Conservation (phyloP, 495 filamentous ascomycete genomes). For the Aspergillus asperescens region DNA sequence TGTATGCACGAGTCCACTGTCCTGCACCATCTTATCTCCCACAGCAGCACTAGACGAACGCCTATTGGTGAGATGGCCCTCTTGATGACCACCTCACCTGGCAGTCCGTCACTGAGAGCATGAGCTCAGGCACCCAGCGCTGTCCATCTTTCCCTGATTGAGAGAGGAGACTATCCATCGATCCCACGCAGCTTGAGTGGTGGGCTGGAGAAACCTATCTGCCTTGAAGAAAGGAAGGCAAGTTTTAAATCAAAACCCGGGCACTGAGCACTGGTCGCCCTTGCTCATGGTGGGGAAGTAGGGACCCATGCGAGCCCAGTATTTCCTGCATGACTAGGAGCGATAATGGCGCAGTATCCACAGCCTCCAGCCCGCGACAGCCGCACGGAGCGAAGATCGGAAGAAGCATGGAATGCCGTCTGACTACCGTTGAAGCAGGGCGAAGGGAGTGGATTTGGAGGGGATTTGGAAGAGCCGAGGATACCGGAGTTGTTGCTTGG, state of each 20-base stretch:
- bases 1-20: not conserved
- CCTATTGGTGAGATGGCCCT: not conserved
- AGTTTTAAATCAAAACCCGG: no score
- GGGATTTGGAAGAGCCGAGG: no score
- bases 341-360: constrained; percentile 5
- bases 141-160: not conserved
- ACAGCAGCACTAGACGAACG: not conserved
- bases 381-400: constrained; percentile 2
- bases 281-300: not conserved
- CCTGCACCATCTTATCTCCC: constrained; percentile 6
- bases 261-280: no score
- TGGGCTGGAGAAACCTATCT: no score
- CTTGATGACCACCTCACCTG: not conserved
- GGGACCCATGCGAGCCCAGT: not conserved
- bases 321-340: constrained; percentile 10
- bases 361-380: constrained; percentile 1
- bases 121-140: not conserved
- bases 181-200: not conserved
- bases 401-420: not conserved
- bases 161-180: not conserved
- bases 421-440: no score
- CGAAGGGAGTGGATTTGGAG: no score
- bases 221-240: no score
- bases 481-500: no score
- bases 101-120: not conserved